Percentiles rank a stretch among this genome's conserved stretches.
These are phyloP conservation scores for Phytophthora meadii DNA, from an alignment of 352 stramenopile species.

Conservation along the genomic window DNA sequence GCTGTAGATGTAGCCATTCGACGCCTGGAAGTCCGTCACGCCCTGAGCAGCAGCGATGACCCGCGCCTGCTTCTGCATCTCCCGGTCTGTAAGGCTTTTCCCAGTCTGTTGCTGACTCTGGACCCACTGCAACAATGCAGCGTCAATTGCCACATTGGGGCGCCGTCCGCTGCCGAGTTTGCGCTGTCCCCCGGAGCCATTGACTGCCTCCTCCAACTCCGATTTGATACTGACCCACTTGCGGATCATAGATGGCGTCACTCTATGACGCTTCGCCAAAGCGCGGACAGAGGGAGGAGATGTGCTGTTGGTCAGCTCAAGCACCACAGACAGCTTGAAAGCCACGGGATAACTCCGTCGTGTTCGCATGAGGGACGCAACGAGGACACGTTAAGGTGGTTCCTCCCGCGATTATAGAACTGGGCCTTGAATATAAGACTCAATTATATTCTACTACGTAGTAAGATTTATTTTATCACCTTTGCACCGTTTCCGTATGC, in stretches of 20 bases:
- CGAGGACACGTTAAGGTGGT: too few species aligned
- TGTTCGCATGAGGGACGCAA: conserved; percentile 15
- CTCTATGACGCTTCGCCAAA: conserved; percentile 28
- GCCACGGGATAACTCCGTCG: conserved; percentile 35
- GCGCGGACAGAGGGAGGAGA: conserved; percentile 20
- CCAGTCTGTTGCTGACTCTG: conserved; percentile 14
- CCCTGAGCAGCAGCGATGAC: conserved; percentile 26
- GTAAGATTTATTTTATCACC: too few species aligned
- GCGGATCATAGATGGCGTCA: conserved; percentile 44
- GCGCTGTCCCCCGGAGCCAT: conserved; percentile 11
- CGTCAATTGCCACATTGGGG: conserved; percentile 30
- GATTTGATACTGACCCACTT: conserved; percentile 27
- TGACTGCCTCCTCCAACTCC: conserved; percentile 40
- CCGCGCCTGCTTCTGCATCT: conserved; percentile 37
- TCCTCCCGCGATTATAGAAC: conserved; percentile 8
- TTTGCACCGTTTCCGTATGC: too few species aligned
- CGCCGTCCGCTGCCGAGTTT: conserved; percentile 38
- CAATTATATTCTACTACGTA: too few species aligned
- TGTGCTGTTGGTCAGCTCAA: conserved; percentile 17
- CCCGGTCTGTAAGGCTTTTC: conserved; percentile 24
- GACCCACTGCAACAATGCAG: conserved; percentile 35
- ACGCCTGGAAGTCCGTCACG: conserved; percentile 30
- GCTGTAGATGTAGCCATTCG: conserved; percentile 42
- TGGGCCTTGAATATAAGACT: conserved; percentile 12
- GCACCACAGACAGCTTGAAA: conserved; percentile 43